Conservation (phyloP, 768 basidiomycete species). For the Imleria badia region DNA sequence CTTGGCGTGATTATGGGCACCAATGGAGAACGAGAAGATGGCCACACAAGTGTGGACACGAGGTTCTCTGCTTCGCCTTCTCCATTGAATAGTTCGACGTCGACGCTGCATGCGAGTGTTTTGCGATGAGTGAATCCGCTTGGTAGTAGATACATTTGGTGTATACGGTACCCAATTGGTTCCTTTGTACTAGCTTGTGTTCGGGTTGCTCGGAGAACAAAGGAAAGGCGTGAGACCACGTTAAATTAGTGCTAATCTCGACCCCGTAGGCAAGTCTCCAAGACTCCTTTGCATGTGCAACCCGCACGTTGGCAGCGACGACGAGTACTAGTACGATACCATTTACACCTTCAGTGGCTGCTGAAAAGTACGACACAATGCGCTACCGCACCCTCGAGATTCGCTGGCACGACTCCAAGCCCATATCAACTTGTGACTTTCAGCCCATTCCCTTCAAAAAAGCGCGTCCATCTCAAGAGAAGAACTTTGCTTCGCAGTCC, state of each 20-base stretch:
- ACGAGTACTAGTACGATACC: slow-evolving; percentile 11
- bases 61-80: slow-evolving; percentile 21
- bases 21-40: slow-evolving; percentile 37
- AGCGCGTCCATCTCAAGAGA: slow-evolving; percentile 62
- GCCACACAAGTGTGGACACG: slow-evolving; percentile 13
- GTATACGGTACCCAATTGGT: slow-evolving; percentile 1
- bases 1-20: slow-evolving; percentile 61
- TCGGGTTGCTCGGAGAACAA: slow-evolving; percentile 12
- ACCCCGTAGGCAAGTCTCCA: background rate
- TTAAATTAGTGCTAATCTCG: slow-evolving; percentile 13
- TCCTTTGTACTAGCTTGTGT: slow-evolving; percentile 1
- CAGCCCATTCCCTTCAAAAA: slow-evolving; percentile 83
- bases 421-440: slow-evolving; percentile 96
- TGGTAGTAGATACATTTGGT: slow-evolving; percentile 6
- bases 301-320: slow-evolving; percentile 1
- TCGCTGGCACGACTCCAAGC: slow-evolving; percentile 94
- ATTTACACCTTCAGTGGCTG: background rate
- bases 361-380: slow-evolving; percentile 43
- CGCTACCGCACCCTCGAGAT: slow-evolving; percentile 90
- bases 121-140: slow-evolving; percentile 15
- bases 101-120: slow-evolving; percentile 26
- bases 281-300: slow-evolving; percentile 1
- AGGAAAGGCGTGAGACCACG: slow-evolving; percentile 23
- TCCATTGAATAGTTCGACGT: slow-evolving; percentile 23
- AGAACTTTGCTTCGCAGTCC: slow-evolving; percentile 62